Evolutionary conservation across 306 rosid genomes (phyloP), one percentile per base, ranked within the genome.

Genomic region (Alnus rubra): DNA sequence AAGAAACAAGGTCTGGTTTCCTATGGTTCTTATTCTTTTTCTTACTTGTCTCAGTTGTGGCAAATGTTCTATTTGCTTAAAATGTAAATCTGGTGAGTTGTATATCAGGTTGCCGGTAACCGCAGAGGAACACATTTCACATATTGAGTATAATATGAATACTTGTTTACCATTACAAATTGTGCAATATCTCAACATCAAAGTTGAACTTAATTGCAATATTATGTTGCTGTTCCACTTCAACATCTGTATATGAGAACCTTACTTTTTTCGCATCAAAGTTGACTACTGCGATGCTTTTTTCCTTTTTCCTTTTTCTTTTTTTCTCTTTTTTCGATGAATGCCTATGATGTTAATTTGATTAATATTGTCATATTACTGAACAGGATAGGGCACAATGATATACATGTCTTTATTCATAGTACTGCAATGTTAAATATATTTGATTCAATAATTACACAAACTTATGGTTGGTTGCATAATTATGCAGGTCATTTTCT

Each of bases 401-500:
- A 2, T 53, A 4, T 53, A 7, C 59, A 53, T 53, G 28, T 1
- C 59, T 1, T 53, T 6, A 4, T 18, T 53, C 2, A 16, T 1
- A 53, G 65, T 28, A 59, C 14, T 23, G 37, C 13, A 59, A 13
- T 23, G 28, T 23, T 10, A 67, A 14, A 37, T 15, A 5, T 37
- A 16, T 67, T 4, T 31, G 35, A 19, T 28, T 58, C 50, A 51
- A 54, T 71, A 51, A 28, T 71, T 69, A 64, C 47, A 31, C 45
- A 10, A 39, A 55, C 70, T 76, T 73, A 31, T 68, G 62, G n/a
- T 37, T 71, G 74, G 42, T 65, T 69, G 58, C 51, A 60, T 74
- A 76, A 58, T 79, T 72, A 30, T 87, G 84, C 83, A 95, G 98
- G 98, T 73, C 97, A 92, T 85, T 95, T 92, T 88, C 87, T 95